phyloP scores from a whole-genome alignment of 1,284 basidiomycete genomes.

The Malassezia dermatis region DNA sequence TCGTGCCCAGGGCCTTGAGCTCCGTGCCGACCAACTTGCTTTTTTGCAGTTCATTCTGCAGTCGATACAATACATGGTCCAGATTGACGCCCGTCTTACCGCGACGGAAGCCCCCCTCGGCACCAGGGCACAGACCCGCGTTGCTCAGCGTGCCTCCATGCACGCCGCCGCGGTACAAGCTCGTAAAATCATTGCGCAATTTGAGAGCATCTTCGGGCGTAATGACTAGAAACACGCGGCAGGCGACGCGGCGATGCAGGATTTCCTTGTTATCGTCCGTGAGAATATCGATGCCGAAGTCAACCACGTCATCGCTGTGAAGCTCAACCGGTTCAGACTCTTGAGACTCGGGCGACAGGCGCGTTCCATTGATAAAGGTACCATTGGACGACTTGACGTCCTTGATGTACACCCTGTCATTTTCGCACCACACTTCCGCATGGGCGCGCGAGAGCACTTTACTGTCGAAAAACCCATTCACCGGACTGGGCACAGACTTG shows the following conservation, averaged over 20 bases:
- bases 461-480: conserved; percentile 93
- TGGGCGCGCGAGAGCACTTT: conserved; percentile 92
- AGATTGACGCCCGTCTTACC: conserved; percentile 54
- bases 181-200: conserved; percentile 43
- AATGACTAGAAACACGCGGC: conserved; percentile 79
- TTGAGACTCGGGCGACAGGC: conserved; percentile 76
- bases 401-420: conserved; percentile 66
- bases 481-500: conserved; percentile 84
- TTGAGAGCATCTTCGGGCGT: conserved; percentile 64
- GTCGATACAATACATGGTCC: conserved; percentile 66
- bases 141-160: conserved; percentile 36
- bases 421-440: conserved; percentile 94
- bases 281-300: conserved; percentile 98
- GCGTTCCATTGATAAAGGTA: conserved; percentile 92
- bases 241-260: conserved; percentile 95
- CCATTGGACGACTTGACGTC: conserved; percentile 97
- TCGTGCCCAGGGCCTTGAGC: conserved; percentile 65
- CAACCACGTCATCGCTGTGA: conserved; percentile 85
- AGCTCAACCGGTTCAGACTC: conserved; percentile 90
- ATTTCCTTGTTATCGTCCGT: conserved; percentile 97
- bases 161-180: conserved; percentile 40
- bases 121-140: conserved; percentile 39
- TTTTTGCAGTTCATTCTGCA: conserved; percentile 82
- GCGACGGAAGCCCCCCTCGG: conserved; percentile 39
- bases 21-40: conserved; percentile 88